Percentiles rank a stretch among this genome's conserved stretches.
Evolutionary conservation across 2,329 filamentous ascomycete genomes (phyloP).

Genomic region (Penicillium sp.): DNA sequence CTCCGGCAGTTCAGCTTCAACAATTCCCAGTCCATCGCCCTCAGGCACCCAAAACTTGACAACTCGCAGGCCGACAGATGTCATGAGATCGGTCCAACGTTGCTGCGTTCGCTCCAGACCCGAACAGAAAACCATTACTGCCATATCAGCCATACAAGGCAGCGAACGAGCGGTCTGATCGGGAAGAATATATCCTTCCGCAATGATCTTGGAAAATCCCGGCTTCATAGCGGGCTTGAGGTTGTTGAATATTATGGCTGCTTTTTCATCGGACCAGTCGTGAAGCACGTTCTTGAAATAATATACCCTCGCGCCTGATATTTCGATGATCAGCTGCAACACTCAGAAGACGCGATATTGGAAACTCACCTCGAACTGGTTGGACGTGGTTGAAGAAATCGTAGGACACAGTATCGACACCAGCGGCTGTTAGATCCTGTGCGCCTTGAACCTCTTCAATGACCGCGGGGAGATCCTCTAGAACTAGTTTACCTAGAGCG

Average conservation of each 20-base stretch:
- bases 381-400: constrained; percentile 28
- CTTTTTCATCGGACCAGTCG: not conserved
- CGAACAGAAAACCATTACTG: no score
- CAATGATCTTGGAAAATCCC: no score
- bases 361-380: constrained; percentile 7
- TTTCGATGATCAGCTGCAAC: not conserved
- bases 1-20: constrained; percentile 25
- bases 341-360: not conserved
- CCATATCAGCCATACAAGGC: no score
- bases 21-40: constrained; percentile 29
- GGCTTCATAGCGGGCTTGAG: no score
- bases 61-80: constrained; percentile 26
- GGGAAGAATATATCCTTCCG: no score
- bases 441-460: constrained; percentile 33
- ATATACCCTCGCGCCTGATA: not conserved
- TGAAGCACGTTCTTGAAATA: not conserved
- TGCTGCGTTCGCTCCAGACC: not conserved
- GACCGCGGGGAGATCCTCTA: constrained; percentile 55
- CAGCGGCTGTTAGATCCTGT: constrained; percentile 12
- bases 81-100: not conserved
- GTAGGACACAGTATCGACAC: constrained; percentile 21
- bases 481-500: constrained; percentile 49
- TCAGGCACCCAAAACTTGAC: constrained; percentile 27
- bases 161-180: no score
- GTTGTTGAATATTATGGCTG: no score